Evolutionary conservation across 441 rosid species (phyloP), one percentile per base, ranked within the genome.

Genomic region (Erysimum pusillum): DNA sequence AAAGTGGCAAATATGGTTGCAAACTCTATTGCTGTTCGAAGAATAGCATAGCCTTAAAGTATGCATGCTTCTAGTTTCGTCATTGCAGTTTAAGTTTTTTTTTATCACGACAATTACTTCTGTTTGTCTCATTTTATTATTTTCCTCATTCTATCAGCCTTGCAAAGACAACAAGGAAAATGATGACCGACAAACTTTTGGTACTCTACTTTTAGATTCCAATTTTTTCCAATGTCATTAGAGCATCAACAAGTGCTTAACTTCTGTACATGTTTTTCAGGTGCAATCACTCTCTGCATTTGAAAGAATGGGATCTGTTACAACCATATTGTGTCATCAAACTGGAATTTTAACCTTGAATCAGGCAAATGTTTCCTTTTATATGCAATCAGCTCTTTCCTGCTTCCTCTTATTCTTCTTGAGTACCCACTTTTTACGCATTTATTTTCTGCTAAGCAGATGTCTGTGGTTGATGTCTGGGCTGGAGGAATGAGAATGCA

Each of bases 121-220:
- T 15, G n/a, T n/a, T n/a, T 66, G 72, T 69, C 74, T 61, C 38
- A 52, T 41, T 39, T 11, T 52, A 14, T 61, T 4, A 14, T 32
- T 45, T 69, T 58, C 25, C 73, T 53, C n/a, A 5, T 13, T 61
- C 2, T 18, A 25, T 41, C 88, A 94, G 97, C 67, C 69, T 87
- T 64, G 98, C 97, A 49, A 87, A 87, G 73, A 92, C 97, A 20
- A 86, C 80, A 88, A 80, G 88, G 67, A 88, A 92, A 82, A 92
- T 94, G 97, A 94, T 89, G 96, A 85, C 82, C 5, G 96, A 91
- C 76, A 87, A 91, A 69, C 90, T 92, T 39, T 70, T 88, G 95
- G 98, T 80, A 91, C 88, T 73, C 83, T 61, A 57, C 35, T 34
- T 73, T 46, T 61, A 66, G 13, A 12, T 18, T 48, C 31, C 75